Evolutionary conservation across 192 early-diverging fungal genomes (phyloP), one percentile per base, ranked within the genome.

Genomic region (Kappamyces sp.): DNA sequence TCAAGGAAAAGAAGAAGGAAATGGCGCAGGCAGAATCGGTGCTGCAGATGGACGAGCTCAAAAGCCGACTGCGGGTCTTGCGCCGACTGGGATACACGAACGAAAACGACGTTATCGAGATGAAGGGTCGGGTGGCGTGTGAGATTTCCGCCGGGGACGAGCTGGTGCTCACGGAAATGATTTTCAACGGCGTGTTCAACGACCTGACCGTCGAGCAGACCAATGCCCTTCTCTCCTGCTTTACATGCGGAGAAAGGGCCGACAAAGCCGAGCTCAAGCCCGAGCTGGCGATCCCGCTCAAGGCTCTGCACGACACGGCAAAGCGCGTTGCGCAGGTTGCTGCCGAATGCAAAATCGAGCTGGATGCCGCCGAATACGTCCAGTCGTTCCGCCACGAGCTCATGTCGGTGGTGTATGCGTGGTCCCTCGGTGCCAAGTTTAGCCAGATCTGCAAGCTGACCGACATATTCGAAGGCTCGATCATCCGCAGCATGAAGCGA

Each of bases 111-210:
- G 88, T 95, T 4, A 88, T 98, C 61, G 90, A 94, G 55, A 85
- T 96, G 76, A 98, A 98, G 72, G 96, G 96, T 41, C 86, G 93
- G 15, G 96, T 98, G 3, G 96, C 96, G 2, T 98, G 96, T 63
- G 93, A 98, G 73, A 90, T 98, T 47, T 89, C 87, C 9, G 79
- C 88, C 6, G 96, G 93, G 7, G 93, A 96, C 72, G 93, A 95
- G 72, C 72, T 98, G 45, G 61, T 96, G 57, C 76, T 98, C 60
- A 95, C 93, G 0, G 96, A 98, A 78, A 85, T 98, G 84, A 89
- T 98, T 34, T 89, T 98, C 74, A 87, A 93, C 64, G 90, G 93
- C 50, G 89, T 91, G 3, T 96, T 98, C 70, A 95, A 93, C 59
- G 93, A 96, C 49, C 72, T 98, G 64, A 83, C 85, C 0, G 81